Conservation (phyloP, 148 eudicot species). For the Rhododendron ovatum region DNA sequence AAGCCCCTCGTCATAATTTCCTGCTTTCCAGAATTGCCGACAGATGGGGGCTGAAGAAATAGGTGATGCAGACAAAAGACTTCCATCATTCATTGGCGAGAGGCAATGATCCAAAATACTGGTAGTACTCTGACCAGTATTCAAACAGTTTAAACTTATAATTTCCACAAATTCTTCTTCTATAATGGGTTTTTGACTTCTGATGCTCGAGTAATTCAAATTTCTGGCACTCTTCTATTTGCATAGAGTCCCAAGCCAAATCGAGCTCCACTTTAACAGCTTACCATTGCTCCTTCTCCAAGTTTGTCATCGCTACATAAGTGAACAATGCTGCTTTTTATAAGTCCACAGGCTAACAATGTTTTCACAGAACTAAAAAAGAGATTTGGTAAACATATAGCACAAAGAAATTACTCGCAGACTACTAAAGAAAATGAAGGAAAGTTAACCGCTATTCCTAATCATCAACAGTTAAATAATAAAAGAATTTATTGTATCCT, state of each 20-base stretch:
- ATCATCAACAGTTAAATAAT: not conserved
- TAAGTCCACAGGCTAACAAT: slow-evolving; percentile 2
- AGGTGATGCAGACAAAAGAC: slow-evolving; percentile 46
- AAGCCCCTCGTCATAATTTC: slow-evolving; percentile 53
- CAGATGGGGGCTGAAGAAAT: slow-evolving; percentile 73
- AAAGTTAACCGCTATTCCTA: not conserved
- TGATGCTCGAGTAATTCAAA: slow-evolving; percentile 4
- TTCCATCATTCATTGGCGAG: slow-evolving; percentile 40
- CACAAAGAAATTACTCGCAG: not conserved
- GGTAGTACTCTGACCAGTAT: slow-evolving; percentile 34
- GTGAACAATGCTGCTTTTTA: slow-evolving; percentile 7
- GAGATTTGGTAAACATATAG: not conserved
- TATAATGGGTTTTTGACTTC: slow-evolving; percentile 17
- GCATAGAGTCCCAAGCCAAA: slow-evolving; percentile 16
- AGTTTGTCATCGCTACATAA: slow-evolving; percentile 22
- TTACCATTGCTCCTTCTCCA: slow-evolving; percentile 26
- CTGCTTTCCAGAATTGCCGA: slow-evolving; percentile 97
- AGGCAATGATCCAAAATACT: slow-evolving; percentile 36
- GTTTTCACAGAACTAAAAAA: slow-evolving; percentile 10
- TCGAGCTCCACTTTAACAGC: slow-evolving; percentile 43
- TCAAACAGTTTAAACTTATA: slow-evolving; percentile 23
- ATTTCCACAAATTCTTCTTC: slow-evolving; percentile 36
- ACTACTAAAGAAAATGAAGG: not conserved
- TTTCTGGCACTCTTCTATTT: slow-evolving; percentile 20
- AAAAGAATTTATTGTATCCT: not conserved